Evolutionary conservation across 495 filamentous ascomycete species (phyloP).

Genomic region (Sabuloglossum arenarium): DNA sequence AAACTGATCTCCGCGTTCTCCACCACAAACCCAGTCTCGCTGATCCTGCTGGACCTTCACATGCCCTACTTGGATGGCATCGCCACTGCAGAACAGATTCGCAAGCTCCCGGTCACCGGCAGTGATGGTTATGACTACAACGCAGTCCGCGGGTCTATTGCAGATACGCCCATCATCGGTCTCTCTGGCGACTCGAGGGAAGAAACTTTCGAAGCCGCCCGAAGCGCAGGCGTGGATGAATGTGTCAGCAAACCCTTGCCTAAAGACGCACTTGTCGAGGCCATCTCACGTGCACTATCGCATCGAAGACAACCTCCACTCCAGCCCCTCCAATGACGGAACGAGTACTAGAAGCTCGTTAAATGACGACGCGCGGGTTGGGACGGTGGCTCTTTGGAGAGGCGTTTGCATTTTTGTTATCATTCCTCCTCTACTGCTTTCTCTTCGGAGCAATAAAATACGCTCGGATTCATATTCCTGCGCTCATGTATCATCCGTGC

Average conservation of each 20-base stretch:
- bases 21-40: slow-evolving; percentile 20
- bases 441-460: no score
- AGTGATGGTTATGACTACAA: no score
- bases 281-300: no score
- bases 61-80: slow-evolving; percentile 75
- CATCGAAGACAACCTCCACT: no score
- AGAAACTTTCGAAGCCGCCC: slow-evolving; percentile 44
- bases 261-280: not conserved
- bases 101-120: slow-evolving; percentile 25
- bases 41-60: slow-evolving; percentile 67
- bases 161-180: slow-evolving; percentile 51
- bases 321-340: no score
- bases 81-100: slow-evolving; percentile 42
- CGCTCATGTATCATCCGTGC: no score
- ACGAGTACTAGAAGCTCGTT: no score
- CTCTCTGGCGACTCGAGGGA: slow-evolving; percentile 55
- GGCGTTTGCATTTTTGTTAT: no score
- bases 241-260: slow-evolving; percentile 61
- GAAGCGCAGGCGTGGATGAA: slow-evolving; percentile 56
- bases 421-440: no score
- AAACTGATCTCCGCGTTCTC: slow-evolving; percentile 20
- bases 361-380: no score
- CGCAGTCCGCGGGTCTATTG: slow-evolving; percentile 26
- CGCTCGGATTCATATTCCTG: no score
- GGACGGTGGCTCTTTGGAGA: no score